Base-by-base conservation (phyloP, 1,139 yeast species). In the Yueomyces sp. region DNA sequence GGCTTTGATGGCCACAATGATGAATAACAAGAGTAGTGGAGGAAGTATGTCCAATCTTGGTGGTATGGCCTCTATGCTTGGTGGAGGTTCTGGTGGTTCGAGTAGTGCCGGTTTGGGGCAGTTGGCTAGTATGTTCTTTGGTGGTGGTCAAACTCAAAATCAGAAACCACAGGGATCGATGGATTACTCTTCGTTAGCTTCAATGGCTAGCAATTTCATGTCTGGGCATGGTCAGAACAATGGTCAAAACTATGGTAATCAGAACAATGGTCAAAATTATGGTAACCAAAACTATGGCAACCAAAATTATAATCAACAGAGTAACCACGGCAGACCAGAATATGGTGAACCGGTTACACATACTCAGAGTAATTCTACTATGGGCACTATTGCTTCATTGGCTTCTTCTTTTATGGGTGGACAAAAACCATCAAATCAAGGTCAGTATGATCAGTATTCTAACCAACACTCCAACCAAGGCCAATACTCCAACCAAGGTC, bases 1-100 rank as follows among this genome's bases (percentile, higher is more conserved):
- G 42, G 60, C 62, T 8, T 44, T 57, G 31, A 43, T 57, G 19
- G 44, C 57, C 8, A 53, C 55, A n/a, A 46, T 55, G 28, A 40
- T 57, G 45, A 42, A 47, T 12, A 34, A 42, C 28, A 39, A 44
- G 9, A 47, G 50, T 11, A 6, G 8, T 29, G 31, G 31, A 6
- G 35, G 35, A 9, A 7, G 5, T 37, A 40, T 42, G 9, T 47
- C 50, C 12, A 42, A 48, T 38, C 45, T 46, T 8, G 45, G 43
- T 25, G 43, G 42, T 12, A 42, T 39, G 6, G 43, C 36, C 12
- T 40, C 39, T 11, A 41, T 31, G 11, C 39, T 47, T 4, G 46
- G 49, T 32, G 54, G 53, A 32, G 40, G 43, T 12, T 47, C 50
- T 25, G 42, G 48, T 39, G 46, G 46, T 11, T 42, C 36, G n/a